Conservation (phyloP, 306 rosid genomes). For the Ormosia emarginata region DNA sequence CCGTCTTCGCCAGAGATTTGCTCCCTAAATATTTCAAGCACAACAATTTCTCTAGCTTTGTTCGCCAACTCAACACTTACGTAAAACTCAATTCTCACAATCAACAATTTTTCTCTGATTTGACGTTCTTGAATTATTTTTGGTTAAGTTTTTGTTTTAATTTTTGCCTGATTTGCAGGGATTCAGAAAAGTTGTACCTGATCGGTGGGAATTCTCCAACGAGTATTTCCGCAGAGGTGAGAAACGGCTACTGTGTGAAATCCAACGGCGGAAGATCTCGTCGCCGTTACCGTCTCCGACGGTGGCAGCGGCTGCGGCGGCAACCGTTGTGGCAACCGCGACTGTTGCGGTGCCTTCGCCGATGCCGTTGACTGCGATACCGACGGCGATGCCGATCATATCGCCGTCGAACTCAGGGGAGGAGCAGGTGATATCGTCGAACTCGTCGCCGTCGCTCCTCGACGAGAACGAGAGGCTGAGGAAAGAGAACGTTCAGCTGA, state of each 20-base stretch:
- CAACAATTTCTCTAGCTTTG: slow-evolving; percentile 93
- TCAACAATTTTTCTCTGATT: not conserved
- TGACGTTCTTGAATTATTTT: too few relatives aligned
- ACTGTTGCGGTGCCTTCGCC: slow-evolving; percentile 12
- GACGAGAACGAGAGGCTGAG: slow-evolving; percentile 86
- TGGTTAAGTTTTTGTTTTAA: not conserved
- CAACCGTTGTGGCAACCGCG: not conserved
- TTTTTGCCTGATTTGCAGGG: slow-evolving; percentile 41
- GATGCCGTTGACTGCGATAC: slow-evolving; percentile 25
- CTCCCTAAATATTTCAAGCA: slow-evolving; percentile 87
- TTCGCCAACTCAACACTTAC: slow-evolving; percentile 92
- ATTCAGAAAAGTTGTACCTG: slow-evolving; percentile 79
- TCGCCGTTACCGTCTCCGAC: slow-evolving; percentile 9
- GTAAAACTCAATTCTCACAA: slow-evolving; percentile 34
- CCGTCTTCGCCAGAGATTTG: slow-evolving; percentile 81
- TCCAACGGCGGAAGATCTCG: slow-evolving; percentile 69
- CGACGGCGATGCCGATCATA: slow-evolving; percentile 24
- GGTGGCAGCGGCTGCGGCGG: not conserved
- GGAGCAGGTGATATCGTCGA: slow-evolving; percentile 65
- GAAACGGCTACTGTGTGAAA: slow-evolving; percentile 67
- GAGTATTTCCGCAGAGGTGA: slow-evolving; percentile 68
- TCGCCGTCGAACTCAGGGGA: slow-evolving; percentile 73
- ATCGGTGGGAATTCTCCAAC: slow-evolving; percentile 92
- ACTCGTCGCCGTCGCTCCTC: slow-evolving; percentile 54
- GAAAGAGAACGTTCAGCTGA: slow-evolving; percentile 62